A percentile compares a stretch with the other conserved stretches of the same genome.
These are phyloP conservation scores for Penicillium macrosclerotiorum DNA, from an alignment of 495 filamentous ascomycete genomes.

Conservation along the genomic window DNA sequence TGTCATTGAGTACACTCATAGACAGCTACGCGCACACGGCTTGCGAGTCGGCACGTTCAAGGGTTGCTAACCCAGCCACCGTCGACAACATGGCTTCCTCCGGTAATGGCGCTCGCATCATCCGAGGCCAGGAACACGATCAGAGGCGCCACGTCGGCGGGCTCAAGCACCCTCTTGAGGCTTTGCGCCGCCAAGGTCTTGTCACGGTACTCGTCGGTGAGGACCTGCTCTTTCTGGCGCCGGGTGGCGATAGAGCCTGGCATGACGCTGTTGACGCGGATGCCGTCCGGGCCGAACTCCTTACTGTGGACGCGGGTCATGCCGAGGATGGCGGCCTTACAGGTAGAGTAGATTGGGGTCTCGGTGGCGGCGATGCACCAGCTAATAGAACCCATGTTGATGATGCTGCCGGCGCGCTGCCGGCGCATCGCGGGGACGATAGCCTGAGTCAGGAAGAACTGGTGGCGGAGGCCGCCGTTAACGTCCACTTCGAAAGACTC, in stretches of 20 bases:
- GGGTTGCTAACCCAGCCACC: slow-evolving; percentile 23
- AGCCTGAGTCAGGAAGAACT: slow-evolving; percentile 37
- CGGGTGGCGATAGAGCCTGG: slow-evolving; percentile 29
- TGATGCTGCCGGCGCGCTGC: slow-evolving; percentile 21
- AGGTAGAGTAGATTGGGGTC: slow-evolving; percentile 21
- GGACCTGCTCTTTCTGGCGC: slow-evolving; percentile 41
- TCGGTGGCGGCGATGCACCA: slow-evolving; percentile 27
- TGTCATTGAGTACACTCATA: too few relatives aligned
- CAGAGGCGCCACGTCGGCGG: slow-evolving; percentile 47
- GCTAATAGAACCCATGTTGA: slow-evolving; percentile 30
- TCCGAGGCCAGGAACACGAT: slow-evolving; percentile 53
- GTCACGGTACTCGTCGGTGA: slow-evolving; percentile 41
- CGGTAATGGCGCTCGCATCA: slow-evolving; percentile 50
- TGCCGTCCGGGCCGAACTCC: slow-evolving; percentile 9
- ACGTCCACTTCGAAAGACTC: slow-evolving; percentile 26
- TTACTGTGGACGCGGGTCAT: slow-evolving; percentile 20
- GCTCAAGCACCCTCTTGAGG: slow-evolving; percentile 39
- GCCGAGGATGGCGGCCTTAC: slow-evolving; percentile 31
- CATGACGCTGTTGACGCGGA: slow-evolving; percentile 30
- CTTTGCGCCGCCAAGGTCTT: slow-evolving; percentile 38
- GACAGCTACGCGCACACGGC: too few relatives aligned
- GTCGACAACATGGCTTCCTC: slow-evolving; percentile 37
- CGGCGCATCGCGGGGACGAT: slow-evolving; percentile 26
- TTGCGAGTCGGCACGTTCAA: too few relatives aligned
- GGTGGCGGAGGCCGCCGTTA: slow-evolving; percentile 28